Evolutionary conservation across 2,329 filamentous ascomycete species (phyloP), one percentile per base, ranked within the genome.

Genomic region (Apiospora koreana): DNA sequence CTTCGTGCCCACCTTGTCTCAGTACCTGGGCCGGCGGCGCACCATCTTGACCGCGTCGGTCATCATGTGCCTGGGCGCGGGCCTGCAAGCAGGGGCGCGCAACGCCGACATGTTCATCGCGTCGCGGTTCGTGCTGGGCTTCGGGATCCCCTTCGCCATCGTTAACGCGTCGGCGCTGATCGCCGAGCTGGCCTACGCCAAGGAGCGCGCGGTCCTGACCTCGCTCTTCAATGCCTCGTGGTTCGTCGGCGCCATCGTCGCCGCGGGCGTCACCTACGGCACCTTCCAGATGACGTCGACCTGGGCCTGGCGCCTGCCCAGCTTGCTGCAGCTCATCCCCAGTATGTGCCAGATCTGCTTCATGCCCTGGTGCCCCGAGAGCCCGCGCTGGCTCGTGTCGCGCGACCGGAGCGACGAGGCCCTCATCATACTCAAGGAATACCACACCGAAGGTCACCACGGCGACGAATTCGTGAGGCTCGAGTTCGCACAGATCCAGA

Each of bases 401-500:
- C 81, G 83, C 71, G 81, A 78, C 46, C 79, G 77, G 48, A 78
- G 81, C 41, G 80, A 80, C 18, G 82, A 83, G 74, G 83, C 83
- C 21, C 72, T 81, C 41, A 79, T 75, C 0, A 82, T 85, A 68
- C 74, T 85, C 23, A 76, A 79, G 69, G 82, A 81, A 75, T 85
- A 83, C 72, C 83, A 85, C 74, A 80, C 82, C 41, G 84, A 91
- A 73, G 89, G 88, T 2, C 83, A 86, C 68, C 82, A 85, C 7
- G 80, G 80, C 23, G 84, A 83, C 0, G 84, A 85, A 9, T 85
- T 89, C 71, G 88, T 89, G 2, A 82, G 84, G 67, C 80, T 89
- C 3, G 86, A 90, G 76, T 87, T 86, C 72, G 85, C 85, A 21
- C 85, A 89, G 75, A 88, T 88, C 76, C 82, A 86, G 68, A 84